Conservation (phyloP, 108 stramenopile species). For the Craspedostauros australis region DNA sequence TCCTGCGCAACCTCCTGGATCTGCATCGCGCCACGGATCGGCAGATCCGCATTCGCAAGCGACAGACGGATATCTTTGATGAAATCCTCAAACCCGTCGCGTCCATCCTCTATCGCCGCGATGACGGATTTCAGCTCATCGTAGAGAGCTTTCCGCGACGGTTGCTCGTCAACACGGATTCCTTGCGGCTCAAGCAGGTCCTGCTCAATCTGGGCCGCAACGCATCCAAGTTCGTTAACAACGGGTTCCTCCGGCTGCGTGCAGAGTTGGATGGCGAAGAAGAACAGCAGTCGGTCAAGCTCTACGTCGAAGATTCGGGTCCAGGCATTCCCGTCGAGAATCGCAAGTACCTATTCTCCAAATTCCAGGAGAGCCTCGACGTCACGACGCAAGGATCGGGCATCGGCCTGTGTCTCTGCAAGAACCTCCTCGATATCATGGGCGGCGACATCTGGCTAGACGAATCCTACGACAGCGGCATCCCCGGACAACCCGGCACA, state of each 20-base stretch:
- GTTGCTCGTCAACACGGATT: slow-evolving; percentile 36
- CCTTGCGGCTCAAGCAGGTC: slow-evolving; percentile 46
- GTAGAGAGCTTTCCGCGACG: slow-evolving; percentile 29
- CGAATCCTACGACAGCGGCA: slow-evolving; percentile 10
- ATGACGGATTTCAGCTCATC: slow-evolving; percentile 7
- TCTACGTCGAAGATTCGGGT: slow-evolving; percentile 44
- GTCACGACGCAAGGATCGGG: slow-evolving; percentile 39
- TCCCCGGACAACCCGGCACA: slow-evolving; percentile 8
- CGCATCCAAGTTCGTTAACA: slow-evolving; percentile 38
- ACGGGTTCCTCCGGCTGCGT: slow-evolving; percentile 43
- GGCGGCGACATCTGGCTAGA: slow-evolving; percentile 13
- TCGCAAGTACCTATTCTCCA: slow-evolving; percentile 24
- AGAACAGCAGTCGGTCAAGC: slow-evolving; percentile 6
- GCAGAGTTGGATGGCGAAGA: slow-evolving; percentile 17
- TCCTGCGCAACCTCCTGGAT: slow-evolving; percentile 35
- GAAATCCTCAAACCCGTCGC: slow-evolving; percentile 30
- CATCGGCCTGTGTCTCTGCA: slow-evolving; percentile 9
- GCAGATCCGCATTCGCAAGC: slow-evolving; percentile 19
- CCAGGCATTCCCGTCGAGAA: slow-evolving; percentile 43
- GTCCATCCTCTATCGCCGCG: slow-evolving; percentile 11
- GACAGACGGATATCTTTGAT: slow-evolving; percentile 30
- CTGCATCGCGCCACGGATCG: slow-evolving; percentile 42
- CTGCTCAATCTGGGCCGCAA: slow-evolving; percentile 43
- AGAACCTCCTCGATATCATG: slow-evolving; percentile 10
- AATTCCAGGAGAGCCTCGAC: slow-evolving; percentile 44